A percentile compares a stretch with the other conserved stretches of the same genome.
phyloP scores from a whole-genome alignment of 1,139 yeast genomes.

The Saccharomycopsis hybrid region DNA sequence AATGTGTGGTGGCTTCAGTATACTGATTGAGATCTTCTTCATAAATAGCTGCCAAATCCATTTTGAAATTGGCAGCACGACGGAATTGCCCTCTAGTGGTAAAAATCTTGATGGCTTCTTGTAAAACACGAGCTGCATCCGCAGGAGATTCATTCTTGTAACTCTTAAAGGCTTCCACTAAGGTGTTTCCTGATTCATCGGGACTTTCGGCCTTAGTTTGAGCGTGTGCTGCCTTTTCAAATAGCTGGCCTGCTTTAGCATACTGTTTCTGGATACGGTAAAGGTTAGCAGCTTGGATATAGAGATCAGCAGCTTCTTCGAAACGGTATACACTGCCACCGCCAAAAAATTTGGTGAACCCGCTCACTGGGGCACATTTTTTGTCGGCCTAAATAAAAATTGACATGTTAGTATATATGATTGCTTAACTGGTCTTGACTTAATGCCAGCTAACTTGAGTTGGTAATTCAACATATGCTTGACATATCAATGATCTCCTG shows the following conservation, averaged over 20 bases:
- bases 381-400: conserved; percentile 41
- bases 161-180: conserved; percentile 87
- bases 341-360: conserved; percentile 69
- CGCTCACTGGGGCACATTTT: conserved; percentile 64
- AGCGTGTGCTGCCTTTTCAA: conserved; percentile 77
- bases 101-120: conserved; percentile 74
- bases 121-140: conserved; percentile 73
- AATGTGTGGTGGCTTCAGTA: conserved; percentile 65
- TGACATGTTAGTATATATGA: too few species aligned
- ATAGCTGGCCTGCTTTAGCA: conserved; percentile 71
- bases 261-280: conserved; percentile 70
- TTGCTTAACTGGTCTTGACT: too few species aligned
- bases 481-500: too few species aligned
- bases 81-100: conserved; percentile 91
- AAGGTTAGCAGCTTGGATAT: conserved; percentile 84
- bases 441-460: too few species aligned
- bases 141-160: conserved; percentile 65
- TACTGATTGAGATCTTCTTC: conserved; percentile 60
- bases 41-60: conserved; percentile 83
- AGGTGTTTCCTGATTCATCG: conserved; percentile 88
- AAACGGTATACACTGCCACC: conserved; percentile 51
- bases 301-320: conserved; percentile 91
- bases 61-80: conserved; percentile 89
- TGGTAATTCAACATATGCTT: too few species aligned
- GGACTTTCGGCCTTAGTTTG: conserved; percentile 70